Conservation (phyloP, 768 basidiomycete genomes). For the Leccinum uliginosum region DNA sequence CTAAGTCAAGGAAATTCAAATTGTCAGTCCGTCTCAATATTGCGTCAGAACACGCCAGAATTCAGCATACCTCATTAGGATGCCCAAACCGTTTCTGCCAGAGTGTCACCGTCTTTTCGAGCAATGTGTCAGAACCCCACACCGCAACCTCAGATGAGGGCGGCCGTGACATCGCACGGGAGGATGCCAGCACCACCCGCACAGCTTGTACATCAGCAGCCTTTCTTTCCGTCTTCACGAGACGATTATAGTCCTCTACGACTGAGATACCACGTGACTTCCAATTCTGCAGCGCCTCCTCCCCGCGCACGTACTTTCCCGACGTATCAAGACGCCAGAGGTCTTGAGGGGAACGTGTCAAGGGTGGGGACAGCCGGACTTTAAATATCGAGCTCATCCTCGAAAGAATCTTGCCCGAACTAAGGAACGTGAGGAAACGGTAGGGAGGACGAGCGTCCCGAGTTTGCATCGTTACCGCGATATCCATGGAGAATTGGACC, state of each 20-base stretch:
- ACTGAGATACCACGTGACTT: constrained; percentile 84
- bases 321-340: constrained; percentile 94
- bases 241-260: constrained; percentile 77
- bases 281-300: constrained; percentile 81
- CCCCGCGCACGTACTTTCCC: constrained; percentile 91
- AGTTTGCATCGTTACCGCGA: constrained; percentile 77
- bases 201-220: constrained; percentile 91
- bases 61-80: constrained; percentile 57
- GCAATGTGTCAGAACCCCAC: constrained; percentile 64
- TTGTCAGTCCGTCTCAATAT: constrained; percentile 6
- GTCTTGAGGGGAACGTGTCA: constrained; percentile 83
- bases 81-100: constrained; percentile 87
- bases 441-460: constrained; percentile 85
- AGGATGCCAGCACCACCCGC: constrained; percentile 65
- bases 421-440: constrained; percentile 71
- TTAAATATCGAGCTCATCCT: constrained; percentile 84
- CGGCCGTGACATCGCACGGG: constrained; percentile 41
- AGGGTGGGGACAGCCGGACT: constrained; percentile 74
- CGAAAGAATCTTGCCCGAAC: constrained; percentile 68
- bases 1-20: constrained; percentile 39
- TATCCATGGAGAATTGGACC: constrained; percentile 84
- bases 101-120: constrained; percentile 63
- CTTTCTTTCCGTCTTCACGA: constrained; percentile 66
- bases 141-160: constrained; percentile 45
- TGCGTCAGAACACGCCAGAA: not conserved